Conservation (phyloP, 1,139 yeast genomes). For the Nakaseomyces kungkrabaensis region DNA sequence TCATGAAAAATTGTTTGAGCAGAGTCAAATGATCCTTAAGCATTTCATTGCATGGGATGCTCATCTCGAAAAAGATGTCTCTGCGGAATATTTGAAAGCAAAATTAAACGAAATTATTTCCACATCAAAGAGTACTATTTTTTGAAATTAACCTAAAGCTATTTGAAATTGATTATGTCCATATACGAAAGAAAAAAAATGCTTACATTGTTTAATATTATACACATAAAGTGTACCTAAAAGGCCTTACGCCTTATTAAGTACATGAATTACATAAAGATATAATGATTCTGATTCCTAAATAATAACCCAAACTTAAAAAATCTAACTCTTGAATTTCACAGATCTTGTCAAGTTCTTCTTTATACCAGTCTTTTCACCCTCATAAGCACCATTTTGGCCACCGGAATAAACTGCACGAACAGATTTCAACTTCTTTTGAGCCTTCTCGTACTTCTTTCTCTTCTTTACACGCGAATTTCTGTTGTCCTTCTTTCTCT, state of each 20-base stretch:
- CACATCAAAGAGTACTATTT: background rate
- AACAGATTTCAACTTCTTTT: conserved; percentile 84
- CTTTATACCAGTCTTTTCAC: conserved; percentile 96
- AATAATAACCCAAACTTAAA: background rate
- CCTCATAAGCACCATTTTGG: conserved; percentile 76
- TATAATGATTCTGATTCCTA: background rate
- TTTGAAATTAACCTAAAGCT: background rate
- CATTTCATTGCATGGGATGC: conserved; percentile 30
- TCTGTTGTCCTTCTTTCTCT: conserved; percentile 85
- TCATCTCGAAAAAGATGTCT: conserved; percentile 10
- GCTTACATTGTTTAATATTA: background rate
- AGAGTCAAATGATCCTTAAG: conserved; percentile 23
- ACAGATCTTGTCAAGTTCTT: conserved; percentile 82
- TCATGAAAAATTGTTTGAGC: conserved; percentile 14
- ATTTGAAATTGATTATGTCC: no score
- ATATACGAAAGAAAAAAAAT: background rate
- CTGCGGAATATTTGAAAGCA: background rate
- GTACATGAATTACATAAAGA: background rate
- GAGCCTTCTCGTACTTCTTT: conserved; percentile 89
- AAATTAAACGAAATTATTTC: background rate
- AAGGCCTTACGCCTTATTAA: background rate
- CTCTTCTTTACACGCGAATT: conserved; percentile 97
- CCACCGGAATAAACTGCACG: conserved; percentile 73
- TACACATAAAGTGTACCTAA: background rate
- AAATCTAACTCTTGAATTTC: conserved; percentile 38